Evolutionary conservation across 2,329 filamentous ascomycete species (phyloP).

Genomic region (Clonostachys sp.): DNA sequence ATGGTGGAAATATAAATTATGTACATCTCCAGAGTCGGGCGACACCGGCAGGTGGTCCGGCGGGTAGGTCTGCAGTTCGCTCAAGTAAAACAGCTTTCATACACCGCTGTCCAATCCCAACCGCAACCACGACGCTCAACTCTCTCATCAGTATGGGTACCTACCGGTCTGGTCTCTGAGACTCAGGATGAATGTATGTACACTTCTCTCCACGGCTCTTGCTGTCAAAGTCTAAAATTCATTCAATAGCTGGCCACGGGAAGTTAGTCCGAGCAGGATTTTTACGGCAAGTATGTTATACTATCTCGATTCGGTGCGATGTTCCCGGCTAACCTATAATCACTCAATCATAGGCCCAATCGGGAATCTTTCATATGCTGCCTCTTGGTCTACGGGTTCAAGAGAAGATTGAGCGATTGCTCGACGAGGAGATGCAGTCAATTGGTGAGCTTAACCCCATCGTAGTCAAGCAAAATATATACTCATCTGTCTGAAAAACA

Average conservation of each 20-base stretch:
- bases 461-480: background rate
- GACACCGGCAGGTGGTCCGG: too few relatives aligned
- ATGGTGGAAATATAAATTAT: too few relatives aligned
- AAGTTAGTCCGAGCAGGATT: slow-evolving; percentile 69
- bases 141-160: slow-evolving; percentile 75
- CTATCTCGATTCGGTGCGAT: background rate
- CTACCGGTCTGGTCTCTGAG: slow-evolving; percentile 64
- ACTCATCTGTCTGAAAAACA: slow-evolving; percentile 3
- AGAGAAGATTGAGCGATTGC: slow-evolving; percentile 77
- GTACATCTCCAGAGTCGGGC: too few relatives aligned
- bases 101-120: too few relatives aligned
- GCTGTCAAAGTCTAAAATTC: background rate
- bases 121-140: slow-evolving; percentile 14
- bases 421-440: slow-evolving; percentile 84
- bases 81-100: too few relatives aligned
- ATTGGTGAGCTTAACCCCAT: slow-evolving; percentile 44
- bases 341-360: slow-evolving; percentile 57
- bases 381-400: slow-evolving; percentile 84
- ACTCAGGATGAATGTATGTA: slow-evolving; percentile 47
- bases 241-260: slow-evolving; percentile 52
- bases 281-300: slow-evolving; percentile 57
- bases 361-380: slow-evolving; percentile 88
- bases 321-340: slow-evolving; percentile 2
- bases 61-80: too few relatives aligned
- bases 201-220: background rate